Percentiles rank a stretch among this genome's conserved stretches.
Evolutionary conservation across 176 grass and related monocot genomes (phyloP).

Genomic region (Lolium rigidum): DNA sequence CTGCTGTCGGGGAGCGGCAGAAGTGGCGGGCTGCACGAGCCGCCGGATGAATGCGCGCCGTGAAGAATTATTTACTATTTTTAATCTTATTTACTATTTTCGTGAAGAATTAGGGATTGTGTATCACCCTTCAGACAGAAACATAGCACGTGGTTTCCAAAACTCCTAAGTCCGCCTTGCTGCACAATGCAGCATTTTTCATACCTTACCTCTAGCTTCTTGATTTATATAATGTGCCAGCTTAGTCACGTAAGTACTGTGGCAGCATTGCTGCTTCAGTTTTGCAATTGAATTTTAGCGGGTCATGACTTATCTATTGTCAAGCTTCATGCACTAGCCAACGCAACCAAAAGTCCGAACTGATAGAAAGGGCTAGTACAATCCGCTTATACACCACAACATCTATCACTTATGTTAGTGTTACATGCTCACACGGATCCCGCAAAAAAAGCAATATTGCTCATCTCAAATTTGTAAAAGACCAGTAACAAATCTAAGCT

Average conservation of each 20-base stretch:
- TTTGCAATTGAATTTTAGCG: conserved; percentile 15
- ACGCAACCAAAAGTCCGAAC: no score
- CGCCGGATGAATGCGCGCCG: no score
- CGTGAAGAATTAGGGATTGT: neutral
- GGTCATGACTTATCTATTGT: neutral
- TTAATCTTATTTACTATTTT: neutral
- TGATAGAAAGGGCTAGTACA: no score
- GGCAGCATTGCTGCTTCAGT: neutral
- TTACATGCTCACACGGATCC: neutral
- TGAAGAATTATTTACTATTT: neutral
- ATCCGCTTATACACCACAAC: no score
- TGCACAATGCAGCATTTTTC: neutral
- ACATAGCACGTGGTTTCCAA: neutral
- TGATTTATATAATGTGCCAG: neutral
- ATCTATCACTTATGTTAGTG: neutral
- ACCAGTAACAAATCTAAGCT: neutral
- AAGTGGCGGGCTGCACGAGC: no score
- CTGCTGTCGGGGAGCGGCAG: no score
- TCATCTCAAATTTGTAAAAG: neutral
- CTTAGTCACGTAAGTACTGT: conserved; percentile 8
- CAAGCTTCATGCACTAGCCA: no score
- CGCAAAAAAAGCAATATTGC: neutral
- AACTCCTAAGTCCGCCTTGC: neutral
- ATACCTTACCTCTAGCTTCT: neutral
- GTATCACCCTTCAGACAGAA: neutral